Evolutionary conservation across 2,329 filamentous ascomycete species (phyloP), one percentile per base, ranked within the genome.

Genomic region (Arthrobotrys entomopaga): DNA sequence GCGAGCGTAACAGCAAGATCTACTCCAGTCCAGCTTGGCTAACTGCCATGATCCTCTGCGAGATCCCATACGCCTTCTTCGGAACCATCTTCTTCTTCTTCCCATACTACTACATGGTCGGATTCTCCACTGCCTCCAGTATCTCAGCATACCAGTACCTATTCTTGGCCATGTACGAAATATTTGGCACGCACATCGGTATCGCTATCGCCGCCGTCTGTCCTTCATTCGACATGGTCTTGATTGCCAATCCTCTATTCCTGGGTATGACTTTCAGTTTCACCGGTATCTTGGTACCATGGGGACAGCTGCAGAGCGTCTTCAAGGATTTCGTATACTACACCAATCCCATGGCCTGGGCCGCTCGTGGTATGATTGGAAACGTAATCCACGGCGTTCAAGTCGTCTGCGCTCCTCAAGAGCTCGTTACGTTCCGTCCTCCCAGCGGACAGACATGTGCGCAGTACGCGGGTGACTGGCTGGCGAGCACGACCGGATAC

Each of bases 121-220:
- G 91, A 0, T 83, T 93, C 0, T 90, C 91, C 0, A 85, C 84
- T 0, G 87, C 90, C 73, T 86, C 87, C 38, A 84, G 85, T 0
- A 87, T 87, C 0, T 86, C 90, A 0, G 91, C 91, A 11, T 94
- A 93, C 80, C 86, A 89, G 15, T 94, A 90, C 82, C 82, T 94
- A 24, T 93, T 95, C 89, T 87, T 87, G 0, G 82, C 93, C 79
- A 84, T 94, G 0, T 93, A 93, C 82, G 65, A 78, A 52, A 76
- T 79, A 48, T 78, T 77, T 65, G 72, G 77, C 38, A 70, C 77
- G 5, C 72, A 88, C 85, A 77, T 93, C 89, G 91, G 92, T 90
- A 19, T 91, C 93, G 80, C 94, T 90, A 92, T 95, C 77, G 91
- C 89, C 76, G 91, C 92, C 0, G 93, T 93, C 90, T 91, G 0